phyloP scores from a whole-genome alignment of 208 protist genomes.

The Balamuthia mandrillaris region DNA sequence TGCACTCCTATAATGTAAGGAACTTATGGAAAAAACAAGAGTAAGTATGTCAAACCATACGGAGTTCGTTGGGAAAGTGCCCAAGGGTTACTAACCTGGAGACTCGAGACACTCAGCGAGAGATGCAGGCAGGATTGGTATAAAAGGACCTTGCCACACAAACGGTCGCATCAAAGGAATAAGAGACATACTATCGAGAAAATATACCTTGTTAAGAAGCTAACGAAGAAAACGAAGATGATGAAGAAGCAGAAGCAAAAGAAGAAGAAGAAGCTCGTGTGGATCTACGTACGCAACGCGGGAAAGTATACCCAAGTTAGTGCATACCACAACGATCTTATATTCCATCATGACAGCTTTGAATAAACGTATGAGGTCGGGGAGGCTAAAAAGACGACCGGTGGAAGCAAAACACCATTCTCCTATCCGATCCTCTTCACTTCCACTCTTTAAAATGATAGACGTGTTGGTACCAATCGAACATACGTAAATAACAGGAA shows the following conservation, averaged over 20 bases:
- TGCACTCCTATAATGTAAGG: conserved; percentile 26
- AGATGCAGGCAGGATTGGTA: not conserved
- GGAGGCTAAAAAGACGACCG: not conserved
- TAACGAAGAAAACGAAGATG: no score
- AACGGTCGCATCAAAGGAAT: not conserved
- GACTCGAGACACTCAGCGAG: conserved; percentile 1
- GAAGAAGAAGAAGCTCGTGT: not conserved
- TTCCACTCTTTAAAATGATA: not conserved
- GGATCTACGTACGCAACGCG: not conserved
- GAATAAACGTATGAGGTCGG: not conserved
- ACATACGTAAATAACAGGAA: no score
- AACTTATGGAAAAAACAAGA: not conserved
- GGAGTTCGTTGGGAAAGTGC: not conserved
- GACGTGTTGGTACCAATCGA: no score
- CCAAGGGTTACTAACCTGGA: not conserved
- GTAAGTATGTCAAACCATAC: not conserved
- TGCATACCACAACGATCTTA: conserved; percentile 7
- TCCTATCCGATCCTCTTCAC: not conserved
- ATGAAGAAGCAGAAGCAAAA: not conserved
- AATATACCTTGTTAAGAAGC: no score
- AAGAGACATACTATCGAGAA: not conserved
- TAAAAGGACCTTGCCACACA: conserved; percentile 23
- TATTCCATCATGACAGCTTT: not conserved
- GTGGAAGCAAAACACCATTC: conserved; percentile 2
- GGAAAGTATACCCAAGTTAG: conserved; percentile 4